These are phyloP conservation scores for Eimeria acervulina DNA, from an alignment of 169 alveolate species.

Conservation along the genomic window DNA sequence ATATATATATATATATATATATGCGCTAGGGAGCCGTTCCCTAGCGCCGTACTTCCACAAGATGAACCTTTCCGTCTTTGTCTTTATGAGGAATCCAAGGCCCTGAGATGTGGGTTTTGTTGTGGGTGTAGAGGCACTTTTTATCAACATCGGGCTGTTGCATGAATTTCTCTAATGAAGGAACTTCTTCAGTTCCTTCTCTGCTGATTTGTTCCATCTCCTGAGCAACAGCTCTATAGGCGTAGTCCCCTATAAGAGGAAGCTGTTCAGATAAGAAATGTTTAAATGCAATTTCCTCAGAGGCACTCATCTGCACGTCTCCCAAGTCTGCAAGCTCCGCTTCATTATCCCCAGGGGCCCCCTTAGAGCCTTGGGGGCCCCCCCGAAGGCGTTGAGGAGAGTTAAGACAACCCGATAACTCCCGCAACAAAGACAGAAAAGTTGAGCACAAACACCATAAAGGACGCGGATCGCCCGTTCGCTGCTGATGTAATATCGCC, in stretches of 20 bases:
- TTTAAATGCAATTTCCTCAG: neutral
- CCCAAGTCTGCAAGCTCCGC: constrained; percentile 27
- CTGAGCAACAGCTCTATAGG: constrained; percentile 18
- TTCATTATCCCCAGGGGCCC: neutral
- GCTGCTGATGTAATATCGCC: constrained; percentile 22
- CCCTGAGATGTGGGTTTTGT: constrained; percentile 26
- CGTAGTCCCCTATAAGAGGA: constrained; percentile 26
- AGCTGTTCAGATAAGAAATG: neutral
- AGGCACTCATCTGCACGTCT: neutral
- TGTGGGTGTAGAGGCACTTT: constrained; percentile 41
- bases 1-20: too few relatives aligned
- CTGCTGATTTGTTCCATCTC: neutral
- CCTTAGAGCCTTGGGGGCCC: neutral
- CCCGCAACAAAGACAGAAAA: constrained; percentile 30
- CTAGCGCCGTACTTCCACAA: neutral
- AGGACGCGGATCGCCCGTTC: constrained; percentile 40
- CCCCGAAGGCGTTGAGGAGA: neutral
- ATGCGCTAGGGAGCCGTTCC: too few relatives aligned
- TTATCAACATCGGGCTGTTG: neutral
- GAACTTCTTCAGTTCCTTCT: neutral
- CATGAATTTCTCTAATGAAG: neutral
- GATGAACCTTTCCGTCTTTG: constrained; percentile 10
- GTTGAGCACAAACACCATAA: constrained; percentile 42
- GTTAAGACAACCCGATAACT: constrained; percentile 29
- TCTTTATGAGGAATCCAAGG: constrained; percentile 57